Percentiles rank a stretch among this genome's conserved stretches.
Conservation (phyloP, 371 early-diverging fungal genomes). For the Mucor sp. region DNA sequence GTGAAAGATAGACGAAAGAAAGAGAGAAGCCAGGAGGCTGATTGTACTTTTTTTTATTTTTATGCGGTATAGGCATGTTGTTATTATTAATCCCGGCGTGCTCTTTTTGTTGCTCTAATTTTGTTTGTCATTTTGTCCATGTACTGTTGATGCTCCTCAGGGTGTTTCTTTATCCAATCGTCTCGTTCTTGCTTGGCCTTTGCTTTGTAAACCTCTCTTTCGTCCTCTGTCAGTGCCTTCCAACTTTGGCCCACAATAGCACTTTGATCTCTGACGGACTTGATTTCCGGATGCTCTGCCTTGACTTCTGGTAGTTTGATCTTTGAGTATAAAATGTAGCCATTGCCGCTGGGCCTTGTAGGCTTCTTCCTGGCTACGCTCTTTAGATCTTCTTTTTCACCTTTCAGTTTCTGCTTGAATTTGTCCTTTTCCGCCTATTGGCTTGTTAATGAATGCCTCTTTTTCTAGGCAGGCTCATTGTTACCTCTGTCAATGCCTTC, state of each 20-base stretch:
- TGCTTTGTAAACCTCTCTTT: background rate
- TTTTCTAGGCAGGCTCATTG: background rate
- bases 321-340: background rate
- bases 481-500: background rate
- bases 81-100: background rate
- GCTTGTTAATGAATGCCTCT: background rate
- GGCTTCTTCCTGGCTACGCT: background rate
- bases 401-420: background rate
- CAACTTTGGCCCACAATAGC: background rate
- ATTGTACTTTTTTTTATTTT: background rate
- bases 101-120: background rate
- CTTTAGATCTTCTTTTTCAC: background rate
- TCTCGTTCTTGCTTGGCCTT: conserved; percentile 25
- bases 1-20: background rate
- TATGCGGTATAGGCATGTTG: background rate
- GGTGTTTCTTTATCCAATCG: conserved; percentile 8
- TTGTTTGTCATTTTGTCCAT: background rate
- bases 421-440: background rate
- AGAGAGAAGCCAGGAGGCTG: background rate
- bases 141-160: background rate
- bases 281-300: background rate
- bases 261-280: background rate
- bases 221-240: background rate
- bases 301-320: background rate
- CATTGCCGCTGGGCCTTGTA: background rate